Percentiles rank a stretch among this genome's conserved stretches.
Evolutionary conservation across 2,329 filamentous ascomycete species (phyloP).

Genomic region (Mycosphaerelloides madeirae): DNA sequence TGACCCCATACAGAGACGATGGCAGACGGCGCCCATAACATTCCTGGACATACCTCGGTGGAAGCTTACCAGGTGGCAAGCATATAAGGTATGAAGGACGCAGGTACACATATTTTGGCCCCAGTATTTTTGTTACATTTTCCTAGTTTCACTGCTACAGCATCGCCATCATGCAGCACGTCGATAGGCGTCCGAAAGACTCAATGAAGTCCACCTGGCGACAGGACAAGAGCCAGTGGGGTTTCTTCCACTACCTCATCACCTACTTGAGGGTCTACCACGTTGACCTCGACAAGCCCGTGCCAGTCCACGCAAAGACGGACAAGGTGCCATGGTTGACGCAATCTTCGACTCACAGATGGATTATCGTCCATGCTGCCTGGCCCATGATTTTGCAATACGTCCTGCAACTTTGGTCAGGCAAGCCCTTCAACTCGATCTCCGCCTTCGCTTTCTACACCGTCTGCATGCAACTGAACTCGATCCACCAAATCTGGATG

Average conservation of each 20-base stretch:
- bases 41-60: no score
- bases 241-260: constrained; percentile 16
- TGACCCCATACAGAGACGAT: no score
- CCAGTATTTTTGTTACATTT: no score
- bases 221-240: constrained; percentile 16
- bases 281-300: constrained; percentile 6
- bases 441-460: constrained; percentile 37
- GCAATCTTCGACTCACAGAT: constrained; percentile 32
- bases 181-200: constrained; percentile 17
- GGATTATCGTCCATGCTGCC: constrained; percentile 37
- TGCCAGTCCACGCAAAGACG: constrained; percentile 17
- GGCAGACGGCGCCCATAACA: no score
- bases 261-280: constrained; percentile 15
- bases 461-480: constrained; percentile 36
- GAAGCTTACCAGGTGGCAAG: no score
- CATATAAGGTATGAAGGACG: no score
- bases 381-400: constrained; percentile 39
- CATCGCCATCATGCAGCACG: constrained; percentile 8
- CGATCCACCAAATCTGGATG: constrained; percentile 37
- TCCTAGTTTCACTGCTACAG: no score
- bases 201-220: constrained; percentile 24
- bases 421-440: constrained; percentile 30
- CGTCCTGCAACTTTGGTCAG: constrained; percentile 29
- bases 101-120: no score
- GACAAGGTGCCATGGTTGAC: constrained; percentile 40